These are phyloP conservation scores for Oryza nivara DNA, from an alignment of 176 grass and related monocot species.

Conservation along the genomic window DNA sequence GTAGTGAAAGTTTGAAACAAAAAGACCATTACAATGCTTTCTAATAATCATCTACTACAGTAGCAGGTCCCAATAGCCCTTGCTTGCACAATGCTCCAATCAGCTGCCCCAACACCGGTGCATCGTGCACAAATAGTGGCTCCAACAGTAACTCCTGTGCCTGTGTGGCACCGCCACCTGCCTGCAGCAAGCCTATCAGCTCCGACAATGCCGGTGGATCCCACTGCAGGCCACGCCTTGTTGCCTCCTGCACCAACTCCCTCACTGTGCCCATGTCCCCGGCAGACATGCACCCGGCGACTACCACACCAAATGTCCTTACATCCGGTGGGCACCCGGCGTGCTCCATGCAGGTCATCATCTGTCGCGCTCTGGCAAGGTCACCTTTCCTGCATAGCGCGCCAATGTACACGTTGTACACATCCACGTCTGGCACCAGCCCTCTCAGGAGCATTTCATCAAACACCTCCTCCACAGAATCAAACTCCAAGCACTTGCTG, in stretches of 20 bases:
- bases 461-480: conserved; percentile 56
- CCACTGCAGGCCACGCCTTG: conserved; percentile 50
- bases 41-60: not conserved
- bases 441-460: conserved; percentile 78
- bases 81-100: conserved; percentile 30
- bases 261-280: conserved; percentile 41
- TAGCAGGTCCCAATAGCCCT: not conserved
- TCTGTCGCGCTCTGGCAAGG: conserved; percentile 48
- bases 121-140: conserved; percentile 7
- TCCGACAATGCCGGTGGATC: conserved; percentile 39
- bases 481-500: conserved; percentile 13
- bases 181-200: conserved; percentile 22
- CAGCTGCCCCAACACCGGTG: conserved; percentile 32
- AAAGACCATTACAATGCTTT: not conserved
- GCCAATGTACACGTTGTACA: conserved; percentile 51
- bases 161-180: not conserved
- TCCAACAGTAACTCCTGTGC: conserved; percentile 48
- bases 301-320: conserved; percentile 42
- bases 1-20: not conserved
- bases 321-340: conserved; percentile 53
- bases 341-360: conserved; percentile 70
- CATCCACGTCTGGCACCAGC: conserved; percentile 43
- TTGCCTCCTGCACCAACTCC: conserved; percentile 45
- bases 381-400: conserved; percentile 54
- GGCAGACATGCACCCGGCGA: conserved; percentile 28